These are phyloP conservation scores for Casuarina equisetifolia DNA, from an alignment of 306 rosid species.

Conservation along the genomic window DNA sequence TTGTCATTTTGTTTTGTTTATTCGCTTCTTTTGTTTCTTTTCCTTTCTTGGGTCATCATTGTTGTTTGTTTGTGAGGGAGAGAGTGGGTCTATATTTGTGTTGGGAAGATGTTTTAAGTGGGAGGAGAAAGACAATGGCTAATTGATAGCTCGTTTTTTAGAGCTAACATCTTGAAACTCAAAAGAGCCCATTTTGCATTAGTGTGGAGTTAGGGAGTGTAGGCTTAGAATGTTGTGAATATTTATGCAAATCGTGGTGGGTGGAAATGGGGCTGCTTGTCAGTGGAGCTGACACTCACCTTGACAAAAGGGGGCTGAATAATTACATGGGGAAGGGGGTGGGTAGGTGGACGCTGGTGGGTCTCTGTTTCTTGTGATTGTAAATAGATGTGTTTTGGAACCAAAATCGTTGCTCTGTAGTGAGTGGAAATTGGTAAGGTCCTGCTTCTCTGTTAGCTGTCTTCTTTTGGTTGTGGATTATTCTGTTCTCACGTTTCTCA, in stretches of 20 bases:
- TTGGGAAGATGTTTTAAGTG: constrained; percentile 36
- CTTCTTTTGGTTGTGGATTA: neutral
- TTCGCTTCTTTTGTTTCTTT: constrained; percentile 18
- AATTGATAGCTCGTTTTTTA: constrained; percentile 58
- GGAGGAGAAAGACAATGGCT: constrained; percentile 43
- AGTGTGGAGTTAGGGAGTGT: constrained; percentile 28
- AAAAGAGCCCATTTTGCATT: constrained; percentile 19
- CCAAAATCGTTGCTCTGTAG: neutral
- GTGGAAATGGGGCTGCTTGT: constrained; percentile 10
- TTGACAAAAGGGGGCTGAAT: neutral
- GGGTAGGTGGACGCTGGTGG: too few species aligned
- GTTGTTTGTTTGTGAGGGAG: constrained; percentile 46
- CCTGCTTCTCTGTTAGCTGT: neutral
- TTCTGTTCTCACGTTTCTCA: too few species aligned
- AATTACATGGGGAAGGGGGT: neutral
- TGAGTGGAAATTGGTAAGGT: neutral
- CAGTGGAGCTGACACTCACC: neutral
- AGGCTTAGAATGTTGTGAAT: constrained; percentile 43
- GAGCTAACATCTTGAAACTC: constrained; percentile 30
- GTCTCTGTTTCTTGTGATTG: constrained; percentile 4
- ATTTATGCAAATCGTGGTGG: constrained; percentile 9
- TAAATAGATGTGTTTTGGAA: constrained; percentile 4
- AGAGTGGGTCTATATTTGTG: constrained; percentile 38
- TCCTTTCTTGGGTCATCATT: constrained; percentile 23
- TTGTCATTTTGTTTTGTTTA: constrained; percentile 7